A percentile compares a stretch with the other conserved stretches of the same genome.
phyloP scores from a whole-genome alignment of 2,329 filamentous ascomycete species.

The Aspergillus sp. region DNA sequence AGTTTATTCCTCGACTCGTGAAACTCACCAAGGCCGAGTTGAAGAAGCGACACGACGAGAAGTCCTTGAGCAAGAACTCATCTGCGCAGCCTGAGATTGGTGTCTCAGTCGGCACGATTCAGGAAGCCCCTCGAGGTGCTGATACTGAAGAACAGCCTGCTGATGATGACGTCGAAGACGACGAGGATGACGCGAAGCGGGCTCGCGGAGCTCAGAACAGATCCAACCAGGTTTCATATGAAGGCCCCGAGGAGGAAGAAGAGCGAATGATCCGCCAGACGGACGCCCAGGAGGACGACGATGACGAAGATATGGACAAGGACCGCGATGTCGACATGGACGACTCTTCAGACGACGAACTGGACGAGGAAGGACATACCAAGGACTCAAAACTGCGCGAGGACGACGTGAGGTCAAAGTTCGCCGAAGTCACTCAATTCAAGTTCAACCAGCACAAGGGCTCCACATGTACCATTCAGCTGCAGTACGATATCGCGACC shows the following conservation, averaged over 20 bases:
- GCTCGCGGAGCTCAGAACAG: constrained; percentile 70
- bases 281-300: constrained; percentile 62
- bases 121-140: constrained; percentile 54
- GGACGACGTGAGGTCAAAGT: constrained; percentile 66
- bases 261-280: constrained; percentile 72
- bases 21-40: constrained; percentile 75
- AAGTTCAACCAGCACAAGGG: constrained; percentile 76
- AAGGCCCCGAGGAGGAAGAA: constrained; percentile 90
- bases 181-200: constrained; percentile 71
- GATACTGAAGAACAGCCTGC: constrained; percentile 63
- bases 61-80: constrained; percentile 58
- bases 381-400: constrained; percentile 59
- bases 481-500: constrained; percentile 78
- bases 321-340: constrained; percentile 43
- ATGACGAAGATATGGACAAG: constrained; percentile 55
- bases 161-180: constrained; percentile 74
- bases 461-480: constrained; percentile 76
- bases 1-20: constrained; percentile 74
- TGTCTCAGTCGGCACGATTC: constrained; percentile 61
- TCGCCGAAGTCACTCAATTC: constrained; percentile 74
- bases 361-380: constrained; percentile 42
- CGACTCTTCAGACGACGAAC: constrained; percentile 42
- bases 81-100: constrained; percentile 79
- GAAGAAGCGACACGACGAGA: constrained; percentile 72
- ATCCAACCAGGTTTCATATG: constrained; percentile 82